Percentiles rank a stretch among this genome's conserved stretches.
Conservation (phyloP, 2,329 filamentous ascomycete genomes). For the Phyllosticta citribraziliensis region DNA sequence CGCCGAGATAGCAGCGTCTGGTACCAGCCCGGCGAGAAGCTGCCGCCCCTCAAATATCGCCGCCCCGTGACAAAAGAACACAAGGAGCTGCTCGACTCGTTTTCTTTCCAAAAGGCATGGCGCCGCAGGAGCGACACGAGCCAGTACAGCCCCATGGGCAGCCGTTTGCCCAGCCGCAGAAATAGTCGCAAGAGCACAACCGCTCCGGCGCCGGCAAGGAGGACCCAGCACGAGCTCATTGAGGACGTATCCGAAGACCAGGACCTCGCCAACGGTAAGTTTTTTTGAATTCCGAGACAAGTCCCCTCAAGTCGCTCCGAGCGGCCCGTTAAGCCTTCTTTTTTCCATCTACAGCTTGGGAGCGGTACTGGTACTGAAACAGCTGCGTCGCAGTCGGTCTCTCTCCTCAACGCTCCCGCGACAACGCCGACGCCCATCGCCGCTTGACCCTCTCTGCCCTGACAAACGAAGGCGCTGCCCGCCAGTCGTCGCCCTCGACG, state of each 20-base stretch:
- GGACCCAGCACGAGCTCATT: constrained; percentile 23
- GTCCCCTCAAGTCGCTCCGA: constrained; percentile 27
- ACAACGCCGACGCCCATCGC: background rate
- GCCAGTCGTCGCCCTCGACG: background rate
- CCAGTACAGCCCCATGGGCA: constrained; percentile 41
- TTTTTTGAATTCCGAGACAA: background rate
- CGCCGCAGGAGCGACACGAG: constrained; percentile 35
- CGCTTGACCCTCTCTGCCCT: background rate
- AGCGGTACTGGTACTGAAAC: constrained; percentile 4
- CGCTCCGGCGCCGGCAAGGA: constrained; percentile 12
- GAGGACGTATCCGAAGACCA: constrained; percentile 36
- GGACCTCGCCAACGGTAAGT: constrained; percentile 27
- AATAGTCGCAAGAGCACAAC: constrained; percentile 23
- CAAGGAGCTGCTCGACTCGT: constrained; percentile 40
- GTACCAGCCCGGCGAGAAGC: constrained; percentile 42
- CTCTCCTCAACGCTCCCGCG: constrained; percentile 2
- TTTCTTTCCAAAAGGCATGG: constrained; percentile 39
- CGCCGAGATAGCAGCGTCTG: constrained; percentile 34
- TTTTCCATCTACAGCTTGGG: background rate
- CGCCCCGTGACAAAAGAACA: constrained; percentile 40
- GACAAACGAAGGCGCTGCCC: background rate
- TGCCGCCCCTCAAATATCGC: constrained; percentile 42
- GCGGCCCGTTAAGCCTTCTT: constrained; percentile 29
- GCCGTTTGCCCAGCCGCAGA: constrained; percentile 33
- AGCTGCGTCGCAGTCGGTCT: background rate